Evolutionary conservation across 768 basidiomycete genomes (phyloP).

Genomic region (Collybiopsis luxurians): DNA sequence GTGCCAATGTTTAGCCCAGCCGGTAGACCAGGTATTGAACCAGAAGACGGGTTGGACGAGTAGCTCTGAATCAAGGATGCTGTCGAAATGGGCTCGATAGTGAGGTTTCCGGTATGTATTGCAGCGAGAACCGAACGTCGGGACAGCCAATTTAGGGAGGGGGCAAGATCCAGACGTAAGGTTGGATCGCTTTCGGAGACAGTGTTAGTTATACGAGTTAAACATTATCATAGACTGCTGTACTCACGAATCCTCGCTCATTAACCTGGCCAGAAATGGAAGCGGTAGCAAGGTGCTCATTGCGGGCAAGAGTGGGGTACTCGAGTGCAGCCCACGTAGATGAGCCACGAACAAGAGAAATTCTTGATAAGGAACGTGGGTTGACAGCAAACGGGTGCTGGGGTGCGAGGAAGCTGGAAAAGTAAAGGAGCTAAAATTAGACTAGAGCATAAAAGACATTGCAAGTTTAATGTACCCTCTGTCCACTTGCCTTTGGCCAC

Average conservation of each 20-base stretch:
- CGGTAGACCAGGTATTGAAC: conserved; percentile 36
- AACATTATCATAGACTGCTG: neutral
- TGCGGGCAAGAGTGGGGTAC: conserved; percentile 57
- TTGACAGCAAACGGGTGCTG: conserved; percentile 51
- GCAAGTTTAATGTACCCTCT: too few relatives aligned
- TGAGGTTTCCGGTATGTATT: conserved; percentile 83
- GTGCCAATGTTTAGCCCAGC: conserved; percentile 34
- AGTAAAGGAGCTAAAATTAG: too few relatives aligned
- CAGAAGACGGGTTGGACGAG: conserved; percentile 22
- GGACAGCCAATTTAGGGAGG: conserved; percentile 92
- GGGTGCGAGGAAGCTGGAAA: conserved; percentile 25
- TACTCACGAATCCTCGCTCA: conserved; percentile 84
- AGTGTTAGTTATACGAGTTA: conserved; percentile 15
- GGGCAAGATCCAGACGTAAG: conserved; percentile 88
- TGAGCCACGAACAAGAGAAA: conserved; percentile 77
- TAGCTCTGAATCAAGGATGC: conserved; percentile 56
- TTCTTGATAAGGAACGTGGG: conserved; percentile 78
- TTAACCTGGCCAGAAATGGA: conserved; percentile 74
- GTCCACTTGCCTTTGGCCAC: conserved; percentile 50
- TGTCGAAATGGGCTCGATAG: conserved; percentile 81
- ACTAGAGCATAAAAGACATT: too few relatives aligned
- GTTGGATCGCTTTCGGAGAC: conserved; percentile 75
- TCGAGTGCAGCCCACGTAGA: conserved; percentile 65
- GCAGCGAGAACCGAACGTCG: conserved; percentile 81
- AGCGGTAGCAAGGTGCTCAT: conserved; percentile 74